Percentiles rank a stretch among this genome's conserved stretches.
These are phyloP conservation scores for Phytophthora boehmeriae DNA, from an alignment of 352 stramenopile genomes.

Conservation along the genomic window DNA sequence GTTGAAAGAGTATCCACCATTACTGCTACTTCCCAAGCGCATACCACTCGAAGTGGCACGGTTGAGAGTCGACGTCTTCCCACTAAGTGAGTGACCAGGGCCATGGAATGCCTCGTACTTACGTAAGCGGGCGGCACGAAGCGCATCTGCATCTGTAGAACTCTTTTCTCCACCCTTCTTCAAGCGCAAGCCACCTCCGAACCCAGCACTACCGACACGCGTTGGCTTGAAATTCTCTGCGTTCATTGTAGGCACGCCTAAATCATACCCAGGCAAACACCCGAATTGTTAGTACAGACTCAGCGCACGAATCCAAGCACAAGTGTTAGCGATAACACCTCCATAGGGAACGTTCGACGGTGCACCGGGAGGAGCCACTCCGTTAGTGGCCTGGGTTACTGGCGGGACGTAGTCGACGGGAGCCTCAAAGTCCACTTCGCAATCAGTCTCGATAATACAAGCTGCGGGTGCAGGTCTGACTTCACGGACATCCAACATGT, in stretches of 20 bases:
- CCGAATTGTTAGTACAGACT: background rate
- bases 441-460: slow-evolving; percentile 99
- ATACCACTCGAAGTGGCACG: slow-evolving; percentile 13
- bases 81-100: slow-evolving; percentile 75
- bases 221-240: slow-evolving; percentile 44
- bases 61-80: slow-evolving; percentile 45
- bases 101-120: slow-evolving; percentile 89
- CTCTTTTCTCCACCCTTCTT: slow-evolving; percentile 70
- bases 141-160: slow-evolving; percentile 62
- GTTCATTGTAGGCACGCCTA: slow-evolving; percentile 76
- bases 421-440: slow-evolving; percentile 99
- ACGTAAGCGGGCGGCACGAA: slow-evolving; percentile 73
- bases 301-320: background rate
- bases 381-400: slow-evolving; percentile 24
- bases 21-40: slow-evolving; percentile 35
- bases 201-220: slow-evolving; percentile 39
- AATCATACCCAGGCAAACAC: slow-evolving; percentile 1
- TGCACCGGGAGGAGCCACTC: slow-evolving; percentile 29
- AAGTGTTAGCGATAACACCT: slow-evolving; percentile 39
- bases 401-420: slow-evolving; percentile 87
- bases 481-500: slow-evolving; percentile 98
- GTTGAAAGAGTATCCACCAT: slow-evolving; percentile 23
- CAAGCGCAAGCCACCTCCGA: slow-evolving; percentile 64
- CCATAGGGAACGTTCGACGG: slow-evolving; percentile 68
- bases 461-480: slow-evolving; percentile 95